Evolutionary conservation across 2,329 filamentous ascomycete genomes (phyloP).

Genomic region (Neoscytalidium dimidiatum): DNA sequence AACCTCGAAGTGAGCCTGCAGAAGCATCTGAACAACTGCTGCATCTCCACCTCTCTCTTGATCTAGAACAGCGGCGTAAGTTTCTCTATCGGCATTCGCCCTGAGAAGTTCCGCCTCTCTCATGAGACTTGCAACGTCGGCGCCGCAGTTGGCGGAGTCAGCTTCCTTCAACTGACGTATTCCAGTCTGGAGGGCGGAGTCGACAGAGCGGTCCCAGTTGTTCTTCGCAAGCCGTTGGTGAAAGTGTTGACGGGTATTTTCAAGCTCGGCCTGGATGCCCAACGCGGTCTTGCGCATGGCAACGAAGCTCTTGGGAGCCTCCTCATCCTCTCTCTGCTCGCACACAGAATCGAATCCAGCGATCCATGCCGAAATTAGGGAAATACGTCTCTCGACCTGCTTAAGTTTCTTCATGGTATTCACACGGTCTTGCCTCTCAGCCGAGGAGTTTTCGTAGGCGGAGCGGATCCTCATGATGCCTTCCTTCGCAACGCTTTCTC

Average conservation of each 20-base stretch:
- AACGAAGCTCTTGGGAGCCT: conserved; percentile 65
- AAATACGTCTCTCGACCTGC: conserved; percentile 81
- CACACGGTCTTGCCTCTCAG: conserved; percentile 77
- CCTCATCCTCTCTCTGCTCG: conserved; percentile 68
- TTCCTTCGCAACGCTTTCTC: conserved; percentile 73
- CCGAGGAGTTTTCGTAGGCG: conserved; percentile 78
- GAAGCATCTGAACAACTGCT: conserved; percentile 75
- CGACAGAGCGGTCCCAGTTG: conserved; percentile 85
- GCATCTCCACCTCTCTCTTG: conserved; percentile 81
- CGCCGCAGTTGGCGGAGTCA: conserved; percentile 64
- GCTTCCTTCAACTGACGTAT: conserved; percentile 73
- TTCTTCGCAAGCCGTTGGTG: conserved; percentile 79
- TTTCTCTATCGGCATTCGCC: conserved; percentile 77
- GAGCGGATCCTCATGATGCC: conserved; percentile 76
- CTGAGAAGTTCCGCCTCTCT: conserved; percentile 87
- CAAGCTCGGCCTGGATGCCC: conserved; percentile 85
- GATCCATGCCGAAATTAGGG: conserved; percentile 87
- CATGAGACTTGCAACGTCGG: conserved; percentile 70
- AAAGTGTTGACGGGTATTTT: conserved; percentile 86
- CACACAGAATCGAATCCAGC: conserved; percentile 85
- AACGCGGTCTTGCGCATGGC: conserved; percentile 85
- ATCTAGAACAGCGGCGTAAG: conserved; percentile 74
- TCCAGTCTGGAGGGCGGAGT: conserved; percentile 84
- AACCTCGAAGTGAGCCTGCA: conserved; percentile 90
- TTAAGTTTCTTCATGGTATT: conserved; percentile 79